phyloP scores from a whole-genome alignment of 495 filamentous ascomycete genomes.

The Rhypophila decipiens region DNA sequence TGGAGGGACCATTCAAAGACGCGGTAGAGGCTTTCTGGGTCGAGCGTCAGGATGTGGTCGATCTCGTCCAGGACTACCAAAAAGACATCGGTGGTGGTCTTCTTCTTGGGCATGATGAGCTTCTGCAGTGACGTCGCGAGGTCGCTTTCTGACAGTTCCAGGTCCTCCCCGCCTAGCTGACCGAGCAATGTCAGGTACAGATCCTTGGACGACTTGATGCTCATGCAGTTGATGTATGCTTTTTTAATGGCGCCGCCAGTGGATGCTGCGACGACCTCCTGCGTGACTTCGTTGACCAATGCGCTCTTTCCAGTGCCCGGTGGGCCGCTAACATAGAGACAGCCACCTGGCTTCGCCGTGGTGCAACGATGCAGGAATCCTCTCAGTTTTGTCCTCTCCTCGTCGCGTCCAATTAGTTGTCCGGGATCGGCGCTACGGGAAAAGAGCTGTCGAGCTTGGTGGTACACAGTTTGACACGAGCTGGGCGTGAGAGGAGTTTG shows the following conservation, averaged over 20 bases:
- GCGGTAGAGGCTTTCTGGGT: slow-evolving; percentile 78
- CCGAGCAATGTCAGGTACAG: slow-evolving; percentile 70
- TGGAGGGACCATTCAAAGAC: slow-evolving; percentile 92
- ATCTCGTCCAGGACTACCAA: slow-evolving; percentile 90
- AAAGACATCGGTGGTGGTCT: slow-evolving; percentile 48
- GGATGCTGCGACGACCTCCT: slow-evolving; percentile 44
- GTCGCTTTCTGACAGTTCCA: slow-evolving; percentile 40
- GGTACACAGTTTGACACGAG: slow-evolving; percentile 66
- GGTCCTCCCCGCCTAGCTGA: slow-evolving; percentile 30
- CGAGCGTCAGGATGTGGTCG: slow-evolving; percentile 82
- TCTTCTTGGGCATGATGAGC: slow-evolving; percentile 58
- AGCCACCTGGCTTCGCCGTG: slow-evolving; percentile 59
- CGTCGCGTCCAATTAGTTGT: slow-evolving; percentile 74
- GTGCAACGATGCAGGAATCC: slow-evolving; percentile 63
- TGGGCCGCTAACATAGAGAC: slow-evolving; percentile 90
- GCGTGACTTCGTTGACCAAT: slow-evolving; percentile 72
- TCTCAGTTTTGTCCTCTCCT: slow-evolving; percentile 64
- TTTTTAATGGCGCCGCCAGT: slow-evolving; percentile 46
- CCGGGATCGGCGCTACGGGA: slow-evolving; percentile 68
- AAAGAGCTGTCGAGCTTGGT: slow-evolving; percentile 81
- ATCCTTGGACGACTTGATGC: slow-evolving; percentile 76
- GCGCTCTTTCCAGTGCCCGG: slow-evolving; percentile 97
- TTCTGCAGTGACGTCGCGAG: slow-evolving; percentile 54
- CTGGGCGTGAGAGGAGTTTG: slow-evolving; percentile 59
- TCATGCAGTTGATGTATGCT: slow-evolving; percentile 92